A percentile compares a stretch with the other conserved stretches of the same genome.
Conservation (phyloP, 345 rosid genomes). For the Camelina neglecta region DNA sequence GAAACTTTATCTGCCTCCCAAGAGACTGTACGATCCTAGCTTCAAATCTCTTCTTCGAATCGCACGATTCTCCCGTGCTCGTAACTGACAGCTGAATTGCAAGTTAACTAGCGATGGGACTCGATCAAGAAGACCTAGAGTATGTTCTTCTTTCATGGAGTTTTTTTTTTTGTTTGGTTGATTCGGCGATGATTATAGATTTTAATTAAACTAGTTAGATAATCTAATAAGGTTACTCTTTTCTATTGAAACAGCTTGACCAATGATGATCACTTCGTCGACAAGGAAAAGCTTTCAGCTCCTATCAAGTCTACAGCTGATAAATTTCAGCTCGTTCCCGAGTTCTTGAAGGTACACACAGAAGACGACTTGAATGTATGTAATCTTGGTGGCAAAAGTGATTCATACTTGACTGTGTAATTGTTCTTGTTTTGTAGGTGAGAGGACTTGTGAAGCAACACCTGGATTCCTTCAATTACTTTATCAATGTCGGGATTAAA, state of each 20-base stretch:
- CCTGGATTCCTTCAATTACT: conserved; percentile 86
- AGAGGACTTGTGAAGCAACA: conserved; percentile 97
- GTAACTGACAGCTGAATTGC: conserved; percentile 7
- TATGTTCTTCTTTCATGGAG: conserved; percentile 10
- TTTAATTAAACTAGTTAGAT: not conserved
- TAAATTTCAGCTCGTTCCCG: conserved; percentile 46
- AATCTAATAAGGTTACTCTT: not conserved
- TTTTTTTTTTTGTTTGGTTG: too few relatives aligned
- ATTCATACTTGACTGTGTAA: not conserved
- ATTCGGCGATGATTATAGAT: not conserved
- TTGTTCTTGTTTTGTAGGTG: conserved; percentile 50
- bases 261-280: conserved; percentile 15
- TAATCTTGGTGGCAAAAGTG: not conserved
- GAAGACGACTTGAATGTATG: not conserved
- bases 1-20: too few relatives aligned
- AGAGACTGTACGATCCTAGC: not conserved
- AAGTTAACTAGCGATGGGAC: conserved; percentile 31
- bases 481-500: conserved; percentile 72
- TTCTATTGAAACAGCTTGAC: conserved; percentile 28
- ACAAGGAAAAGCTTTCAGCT: conserved; percentile 40
- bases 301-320: conserved; percentile 41
- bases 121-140: conserved; percentile 34
- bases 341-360: conserved; percentile 46
- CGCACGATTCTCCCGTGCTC: not conserved
- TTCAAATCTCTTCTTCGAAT: not conserved